Conservation (phyloP, 129 eudicot genomes). For the Chrysanthemum seticuspe region DNA sequence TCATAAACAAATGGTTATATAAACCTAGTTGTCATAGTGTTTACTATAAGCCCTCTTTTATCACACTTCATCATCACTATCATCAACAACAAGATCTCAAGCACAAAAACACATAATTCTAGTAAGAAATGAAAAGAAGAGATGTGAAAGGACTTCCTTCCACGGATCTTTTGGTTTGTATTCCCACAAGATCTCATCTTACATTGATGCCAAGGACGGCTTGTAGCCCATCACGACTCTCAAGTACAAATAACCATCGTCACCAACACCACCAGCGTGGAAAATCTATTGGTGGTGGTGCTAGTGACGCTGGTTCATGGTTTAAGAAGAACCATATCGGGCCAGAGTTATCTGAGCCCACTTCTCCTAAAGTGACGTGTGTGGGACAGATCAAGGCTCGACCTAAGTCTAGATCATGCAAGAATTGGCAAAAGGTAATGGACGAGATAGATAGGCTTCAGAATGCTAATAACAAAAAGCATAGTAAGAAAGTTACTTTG, state of each 20-base stretch:
- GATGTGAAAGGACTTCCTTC: constrained; percentile 64
- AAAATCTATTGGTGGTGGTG: constrained; percentile 35
- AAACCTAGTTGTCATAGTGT: constrained; percentile 37
- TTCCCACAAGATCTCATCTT: constrained; percentile 82
- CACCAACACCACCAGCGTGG: constrained; percentile 41
- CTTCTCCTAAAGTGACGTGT: constrained; percentile 86
- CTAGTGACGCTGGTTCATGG: constrained; percentile 42
- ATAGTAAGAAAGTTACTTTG: constrained; percentile 49
- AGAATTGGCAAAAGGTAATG: constrained; percentile 88
- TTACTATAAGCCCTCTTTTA: constrained; percentile 16
- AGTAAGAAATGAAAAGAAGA: constrained; percentile 58
- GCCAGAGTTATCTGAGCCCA: constrained; percentile 65
- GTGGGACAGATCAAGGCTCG: constrained; percentile 83
- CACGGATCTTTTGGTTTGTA: constrained; percentile 82
- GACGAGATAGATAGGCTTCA: constrained; percentile 83
- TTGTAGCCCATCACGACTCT: constrained; percentile 61
- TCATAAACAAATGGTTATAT: constrained; percentile 25
- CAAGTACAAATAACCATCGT: constrained; percentile 25
- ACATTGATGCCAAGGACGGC: constrained; percentile 70
- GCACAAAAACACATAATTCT: constrained; percentile 4
- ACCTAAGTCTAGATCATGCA: constrained; percentile 51
- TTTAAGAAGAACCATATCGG: constrained; percentile 44
- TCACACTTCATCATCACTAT: constrained; percentile 23
- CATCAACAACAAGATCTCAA: constrained; percentile 31
- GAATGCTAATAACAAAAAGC: constrained; percentile 45